Conservation (phyloP, 345 rosid species). For the Lepidium africanum region DNA sequence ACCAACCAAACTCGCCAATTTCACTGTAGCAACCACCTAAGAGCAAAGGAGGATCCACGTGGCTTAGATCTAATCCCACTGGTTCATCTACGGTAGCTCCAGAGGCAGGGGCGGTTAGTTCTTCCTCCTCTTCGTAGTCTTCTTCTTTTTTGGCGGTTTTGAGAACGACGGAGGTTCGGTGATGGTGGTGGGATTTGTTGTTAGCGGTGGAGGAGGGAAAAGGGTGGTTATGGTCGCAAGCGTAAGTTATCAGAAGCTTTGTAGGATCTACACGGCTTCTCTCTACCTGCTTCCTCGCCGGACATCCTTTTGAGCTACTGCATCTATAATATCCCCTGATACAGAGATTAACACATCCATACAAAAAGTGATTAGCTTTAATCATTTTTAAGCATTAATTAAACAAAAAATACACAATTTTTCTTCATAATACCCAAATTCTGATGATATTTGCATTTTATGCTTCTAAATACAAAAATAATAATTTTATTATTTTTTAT, state of each 20-base stretch:
- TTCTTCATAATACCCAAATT: neutral
- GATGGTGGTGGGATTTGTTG: slow-evolving; percentile 41
- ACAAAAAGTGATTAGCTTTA: neutral
- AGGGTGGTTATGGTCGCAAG: slow-evolving; percentile 67
- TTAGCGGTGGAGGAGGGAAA: slow-evolving; percentile 34
- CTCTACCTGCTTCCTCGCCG: slow-evolving; percentile 77
- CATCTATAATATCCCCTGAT: slow-evolving; percentile 76
- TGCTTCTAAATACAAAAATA: too few relatives aligned
- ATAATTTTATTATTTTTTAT: too few relatives aligned
- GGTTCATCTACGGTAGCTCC: neutral
- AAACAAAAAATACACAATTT: neutral
- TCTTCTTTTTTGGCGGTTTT: slow-evolving; percentile 24
- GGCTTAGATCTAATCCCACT: slow-evolving; percentile 23
- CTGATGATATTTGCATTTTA: too few relatives aligned
- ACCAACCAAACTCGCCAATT: slow-evolving; percentile 48
- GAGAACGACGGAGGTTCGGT: slow-evolving; percentile 23
- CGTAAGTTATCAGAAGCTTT: slow-evolving; percentile 51
- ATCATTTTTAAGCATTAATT: neutral
- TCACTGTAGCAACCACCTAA: slow-evolving; percentile 30
- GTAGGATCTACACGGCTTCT: slow-evolving; percentile 65
- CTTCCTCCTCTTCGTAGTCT: slow-evolving; percentile 16
- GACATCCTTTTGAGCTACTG: slow-evolving; percentile 75
- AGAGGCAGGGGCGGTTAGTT: neutral
- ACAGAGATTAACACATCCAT: neutral
- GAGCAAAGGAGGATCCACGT: slow-evolving; percentile 32